Base-by-base conservation (phyloP, 2,329 filamentous ascomycete species). In the Trichocomaceae sp. region DNA sequence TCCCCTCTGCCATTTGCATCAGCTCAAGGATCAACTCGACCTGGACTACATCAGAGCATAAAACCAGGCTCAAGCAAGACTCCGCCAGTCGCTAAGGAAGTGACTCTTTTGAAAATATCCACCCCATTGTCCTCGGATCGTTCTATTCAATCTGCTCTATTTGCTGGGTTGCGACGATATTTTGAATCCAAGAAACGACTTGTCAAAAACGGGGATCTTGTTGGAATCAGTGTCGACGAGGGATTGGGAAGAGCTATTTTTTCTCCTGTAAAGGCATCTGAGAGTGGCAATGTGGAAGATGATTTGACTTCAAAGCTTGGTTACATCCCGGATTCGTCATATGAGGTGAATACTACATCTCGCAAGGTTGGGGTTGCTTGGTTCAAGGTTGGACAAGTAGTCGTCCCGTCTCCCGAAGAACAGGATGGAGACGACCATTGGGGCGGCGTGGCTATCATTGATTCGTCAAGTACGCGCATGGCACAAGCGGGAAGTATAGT, bases 401-500 rank as follows among this genome's bases (percentile, higher is more conserved):
- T 75, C 46, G 72, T 75, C 8, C 69, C 72, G n/a, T 62, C 68
- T 7, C 62, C 71, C 10, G 71, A 73, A 66, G 62, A 84, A 75
- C 62, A 77, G 65, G 77, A 82, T 1, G 79, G 81, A 3, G 82
- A 85, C 48, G 85, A 88, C 51, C 76, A 85, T 8, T 99, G 93
- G 93, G 90, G 89, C 37, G 87, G 88, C 1, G 84, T 92, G 39
- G 89, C 87, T 2, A 86, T 86, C 47, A 89, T 99, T 48, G 92
- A 97, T 68, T 88, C 88, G 45, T 82, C 86, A 6, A 87, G 85
- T 56, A 95, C 95, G 3, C 87, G 90, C 57, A 92, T 97, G 79
- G 88, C 91, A 56, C 90, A 95, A 66, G 90, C 91, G 35, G 93
- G 93, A 3, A 95, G 87, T 60, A 88, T 90, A 64, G 87, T 88